Conservation (phyloP, 371 early-diverging fungal genomes). For the Apophysomyces variabilis region DNA sequence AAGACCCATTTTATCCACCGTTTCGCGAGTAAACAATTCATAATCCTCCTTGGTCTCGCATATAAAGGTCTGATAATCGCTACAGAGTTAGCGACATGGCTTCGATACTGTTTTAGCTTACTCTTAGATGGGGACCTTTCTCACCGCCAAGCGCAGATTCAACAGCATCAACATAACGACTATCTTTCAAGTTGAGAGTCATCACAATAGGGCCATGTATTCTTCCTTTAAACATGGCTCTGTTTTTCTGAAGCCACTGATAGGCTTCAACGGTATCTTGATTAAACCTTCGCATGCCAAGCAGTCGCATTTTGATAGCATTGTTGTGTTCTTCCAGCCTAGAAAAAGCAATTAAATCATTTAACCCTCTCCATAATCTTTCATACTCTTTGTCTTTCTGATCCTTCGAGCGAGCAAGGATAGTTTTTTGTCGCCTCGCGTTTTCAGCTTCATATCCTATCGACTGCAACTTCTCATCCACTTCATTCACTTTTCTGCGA, state of each 20-base stretch:
- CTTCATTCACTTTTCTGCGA: slow-evolving; percentile 16
- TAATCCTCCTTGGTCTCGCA: slow-evolving; percentile 83
- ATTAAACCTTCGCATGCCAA: slow-evolving; percentile 43
- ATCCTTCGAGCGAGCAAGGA: slow-evolving; percentile 20
- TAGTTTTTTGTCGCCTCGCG: neutral
- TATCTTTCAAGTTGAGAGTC: slow-evolving; percentile 69
- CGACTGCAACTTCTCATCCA: slow-evolving; percentile 4
- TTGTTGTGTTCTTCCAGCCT: slow-evolving; percentile 64
- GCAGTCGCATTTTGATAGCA: slow-evolving; percentile 50
- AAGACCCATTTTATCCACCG: slow-evolving; percentile 61
- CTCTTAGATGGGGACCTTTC: slow-evolving; percentile 43
- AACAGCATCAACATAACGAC: slow-evolving; percentile 62
- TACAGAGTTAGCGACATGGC: neutral
- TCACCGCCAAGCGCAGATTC: slow-evolving; percentile 61
- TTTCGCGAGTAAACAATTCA: slow-evolving; percentile 58
- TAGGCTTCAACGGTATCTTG: slow-evolving; percentile 62
- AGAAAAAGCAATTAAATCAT: slow-evolving; percentile 5
- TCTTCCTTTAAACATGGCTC: slow-evolving; percentile 61
- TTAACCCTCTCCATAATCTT: neutral
- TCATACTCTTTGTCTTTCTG: slow-evolving; percentile 32
- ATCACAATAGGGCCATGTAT: slow-evolving; percentile 80
- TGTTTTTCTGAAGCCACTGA: slow-evolving; percentile 70
- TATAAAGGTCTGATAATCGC: slow-evolving; percentile 68
- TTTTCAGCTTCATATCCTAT: slow-evolving; percentile 1
- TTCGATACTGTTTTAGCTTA: slow-evolving; percentile 24